phyloP scores from a whole-genome alignment of 371 early-diverging fungal species.

The Mucor ambiguus region DNA sequence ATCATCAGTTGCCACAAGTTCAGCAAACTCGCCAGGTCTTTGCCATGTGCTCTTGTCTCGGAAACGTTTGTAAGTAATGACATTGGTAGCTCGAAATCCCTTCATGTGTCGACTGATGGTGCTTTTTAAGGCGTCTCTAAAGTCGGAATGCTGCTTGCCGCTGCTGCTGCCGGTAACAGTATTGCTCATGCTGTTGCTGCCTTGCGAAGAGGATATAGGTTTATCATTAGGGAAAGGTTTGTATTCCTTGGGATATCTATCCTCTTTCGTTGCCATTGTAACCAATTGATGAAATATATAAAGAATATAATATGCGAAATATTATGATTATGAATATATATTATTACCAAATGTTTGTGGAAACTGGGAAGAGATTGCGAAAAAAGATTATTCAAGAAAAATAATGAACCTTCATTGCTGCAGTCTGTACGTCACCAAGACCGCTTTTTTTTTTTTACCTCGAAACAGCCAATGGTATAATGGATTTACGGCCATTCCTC shows the following conservation, averaged over 20 bases:
- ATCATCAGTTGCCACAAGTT: conserved; percentile 1
- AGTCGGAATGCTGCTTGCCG: background rate
- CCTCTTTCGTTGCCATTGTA: conserved; percentile 12
- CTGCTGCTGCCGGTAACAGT: background rate
- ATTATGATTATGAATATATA: background rate
- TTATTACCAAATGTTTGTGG: background rate
- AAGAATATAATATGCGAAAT: background rate
- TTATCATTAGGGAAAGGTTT: background rate
- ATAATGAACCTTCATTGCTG: background rate
- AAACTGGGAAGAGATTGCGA: background rate
- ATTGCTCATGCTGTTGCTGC: background rate
- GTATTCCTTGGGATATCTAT: conserved; percentile 9
- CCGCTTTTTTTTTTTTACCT: background rate
- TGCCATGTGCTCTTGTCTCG: conserved; percentile 9
- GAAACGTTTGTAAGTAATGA: conserved; percentile 10
- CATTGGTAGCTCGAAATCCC: conserved; percentile 10
- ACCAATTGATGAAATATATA: conserved; percentile 3
- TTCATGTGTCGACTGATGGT: conserved; percentile 7
- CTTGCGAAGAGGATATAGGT: conserved; percentile 4
- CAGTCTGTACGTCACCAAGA: conserved; percentile 4
- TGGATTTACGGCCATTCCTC: background rate
- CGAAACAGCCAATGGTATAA: background rate
- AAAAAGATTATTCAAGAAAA: background rate
- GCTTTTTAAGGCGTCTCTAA: background rate
- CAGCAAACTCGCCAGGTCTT: conserved; percentile 6